Percentiles rank a stretch among this genome's conserved stretches.
These are phyloP conservation scores for Daldinia concentrica DNA, from an alignment of 495 filamentous ascomycete genomes.

Conservation along the genomic window DNA sequence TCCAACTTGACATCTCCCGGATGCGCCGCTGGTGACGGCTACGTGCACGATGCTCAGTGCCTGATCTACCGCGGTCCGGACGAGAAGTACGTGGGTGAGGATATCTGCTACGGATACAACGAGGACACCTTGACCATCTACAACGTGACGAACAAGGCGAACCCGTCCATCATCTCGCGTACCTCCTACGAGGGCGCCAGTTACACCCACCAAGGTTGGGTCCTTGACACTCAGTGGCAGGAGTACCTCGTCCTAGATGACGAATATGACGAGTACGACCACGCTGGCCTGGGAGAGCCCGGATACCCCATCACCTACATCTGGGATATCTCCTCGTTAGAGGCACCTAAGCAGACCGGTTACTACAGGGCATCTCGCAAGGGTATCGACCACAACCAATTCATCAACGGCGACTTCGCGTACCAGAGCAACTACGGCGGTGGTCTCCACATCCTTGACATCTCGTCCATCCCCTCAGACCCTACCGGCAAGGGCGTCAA, in stretches of 20 bases:
- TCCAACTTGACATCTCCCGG: conserved; percentile 61
- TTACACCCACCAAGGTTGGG: conserved; percentile 71
- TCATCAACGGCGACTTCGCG: conserved; percentile 60
- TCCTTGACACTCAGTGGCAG: conserved; percentile 62
- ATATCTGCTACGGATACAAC: conserved; percentile 71
- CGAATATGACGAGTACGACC: conserved; percentile 66
- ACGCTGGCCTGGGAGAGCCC: conserved; percentile 54
- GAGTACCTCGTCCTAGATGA: conserved; percentile 68
- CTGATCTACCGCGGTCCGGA: conserved; percentile 67
- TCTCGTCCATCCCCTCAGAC: conserved; percentile 61
- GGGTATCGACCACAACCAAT: conserved; percentile 71
- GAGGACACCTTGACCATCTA: conserved; percentile 61
- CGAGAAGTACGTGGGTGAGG: conserved; percentile 59
- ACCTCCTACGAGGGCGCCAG: conserved; percentile 65
- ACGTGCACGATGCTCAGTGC: conserved; percentile 70
- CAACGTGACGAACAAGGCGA: conserved; percentile 66
- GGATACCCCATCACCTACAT: conserved; percentile 63
- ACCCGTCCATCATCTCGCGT: conserved; percentile 60
- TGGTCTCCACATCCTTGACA: conserved; percentile 66
- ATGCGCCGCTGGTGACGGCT: conserved; percentile 63
- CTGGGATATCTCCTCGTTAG: conserved; percentile 64
- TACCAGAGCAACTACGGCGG: conserved; percentile 70
- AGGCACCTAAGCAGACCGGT: conserved; percentile 63
- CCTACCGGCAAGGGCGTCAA: conserved; percentile 61
- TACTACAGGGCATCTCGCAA: conserved; percentile 59